These are phyloP conservation scores for Skeletonema tropicum DNA, from an alignment of 108 stramenopile species.

Conservation along the genomic window DNA sequence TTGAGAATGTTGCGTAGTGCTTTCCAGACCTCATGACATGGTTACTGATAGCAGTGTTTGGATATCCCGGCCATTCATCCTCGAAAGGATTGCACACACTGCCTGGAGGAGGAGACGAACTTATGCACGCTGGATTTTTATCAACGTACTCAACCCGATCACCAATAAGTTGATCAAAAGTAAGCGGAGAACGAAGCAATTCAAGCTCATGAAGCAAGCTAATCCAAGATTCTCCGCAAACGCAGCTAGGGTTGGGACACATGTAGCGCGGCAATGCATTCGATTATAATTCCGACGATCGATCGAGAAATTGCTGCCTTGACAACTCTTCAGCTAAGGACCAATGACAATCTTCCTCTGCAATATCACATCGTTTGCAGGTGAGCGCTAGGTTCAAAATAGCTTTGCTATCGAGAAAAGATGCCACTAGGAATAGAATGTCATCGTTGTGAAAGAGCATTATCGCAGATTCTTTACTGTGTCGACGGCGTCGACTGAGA, in stretches of 20 bases:
- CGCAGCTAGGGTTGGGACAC: neutral
- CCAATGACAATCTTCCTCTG: neutral
- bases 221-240: slow-evolving; percentile 1
- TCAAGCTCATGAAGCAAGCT: neutral
- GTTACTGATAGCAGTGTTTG: neutral
- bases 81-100: neutral
- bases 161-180: slow-evolving; percentile 7
- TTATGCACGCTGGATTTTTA: neutral
- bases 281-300: neutral
- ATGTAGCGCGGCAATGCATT: neutral
- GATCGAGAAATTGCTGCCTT: neutral
- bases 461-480: neutral
- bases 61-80: neutral
- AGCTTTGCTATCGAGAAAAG: neutral
- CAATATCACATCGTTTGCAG: neutral
- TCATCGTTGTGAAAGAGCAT: neutral
- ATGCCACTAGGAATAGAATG: neutral
- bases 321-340: neutral
- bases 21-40: slow-evolving; percentile 7
- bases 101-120: neutral
- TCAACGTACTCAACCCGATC: neutral
- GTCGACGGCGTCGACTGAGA: no score
- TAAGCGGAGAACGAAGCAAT: neutral
- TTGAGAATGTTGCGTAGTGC: slow-evolving; percentile 7
- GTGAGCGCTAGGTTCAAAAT: neutral